A percentile compares a stretch with the other conserved stretches of the same genome.
Conservation (phyloP, 1,139 yeast species). For the Magnusiomyces fungicola region DNA sequence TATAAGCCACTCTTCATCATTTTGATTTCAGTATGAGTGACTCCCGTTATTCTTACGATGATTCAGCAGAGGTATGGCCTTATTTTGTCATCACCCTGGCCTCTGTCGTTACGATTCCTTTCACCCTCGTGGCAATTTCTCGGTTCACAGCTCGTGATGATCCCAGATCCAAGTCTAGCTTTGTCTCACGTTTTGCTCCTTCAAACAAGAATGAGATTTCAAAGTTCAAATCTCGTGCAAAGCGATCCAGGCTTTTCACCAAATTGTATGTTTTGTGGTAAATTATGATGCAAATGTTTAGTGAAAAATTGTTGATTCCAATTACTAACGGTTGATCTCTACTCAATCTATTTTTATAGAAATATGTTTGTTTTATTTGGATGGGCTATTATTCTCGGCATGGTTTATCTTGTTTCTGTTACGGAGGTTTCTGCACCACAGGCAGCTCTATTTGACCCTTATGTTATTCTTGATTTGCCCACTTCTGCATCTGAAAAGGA, state of each 20-base stretch:
- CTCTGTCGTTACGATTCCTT: conserved; percentile 59
- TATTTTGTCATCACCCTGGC: conserved; percentile 75
- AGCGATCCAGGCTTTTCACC: conserved; percentile 22
- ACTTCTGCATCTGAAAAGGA: conserved; percentile 66
- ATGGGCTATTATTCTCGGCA: conserved; percentile 53
- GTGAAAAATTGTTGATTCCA: not conserved
- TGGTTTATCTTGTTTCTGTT: conserved; percentile 44
- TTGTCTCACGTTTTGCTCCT: conserved; percentile 28
- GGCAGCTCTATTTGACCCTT: conserved; percentile 72
- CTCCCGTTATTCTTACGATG: conserved; percentile 61
- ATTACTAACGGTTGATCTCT: conserved; percentile 32
- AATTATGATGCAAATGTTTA: not conserved
- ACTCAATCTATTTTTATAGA: conserved; percentile 27
- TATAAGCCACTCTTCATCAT: too few species aligned
- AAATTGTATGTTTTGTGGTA: conserved; percentile 9
- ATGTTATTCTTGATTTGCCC: conserved; percentile 71
- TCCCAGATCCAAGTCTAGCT: conserved; percentile 5
- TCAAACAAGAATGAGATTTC: conserved; percentile 40
- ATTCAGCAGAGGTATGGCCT: conserved; percentile 93
- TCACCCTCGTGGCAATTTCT: conserved; percentile 44
- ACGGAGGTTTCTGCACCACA: conserved; percentile 40
- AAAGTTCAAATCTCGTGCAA: conserved; percentile 36
- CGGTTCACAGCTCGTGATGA: conserved; percentile 12
- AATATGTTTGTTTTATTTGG: conserved; percentile 49
- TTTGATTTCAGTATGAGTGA: conserved; percentile 28